A percentile compares a stretch with the other conserved stretches of the same genome.
These are phyloP conservation scores for Aspergillus quadricinctus DNA, from an alignment of 2,329 filamentous ascomycete species.

Conservation along the genomic window DNA sequence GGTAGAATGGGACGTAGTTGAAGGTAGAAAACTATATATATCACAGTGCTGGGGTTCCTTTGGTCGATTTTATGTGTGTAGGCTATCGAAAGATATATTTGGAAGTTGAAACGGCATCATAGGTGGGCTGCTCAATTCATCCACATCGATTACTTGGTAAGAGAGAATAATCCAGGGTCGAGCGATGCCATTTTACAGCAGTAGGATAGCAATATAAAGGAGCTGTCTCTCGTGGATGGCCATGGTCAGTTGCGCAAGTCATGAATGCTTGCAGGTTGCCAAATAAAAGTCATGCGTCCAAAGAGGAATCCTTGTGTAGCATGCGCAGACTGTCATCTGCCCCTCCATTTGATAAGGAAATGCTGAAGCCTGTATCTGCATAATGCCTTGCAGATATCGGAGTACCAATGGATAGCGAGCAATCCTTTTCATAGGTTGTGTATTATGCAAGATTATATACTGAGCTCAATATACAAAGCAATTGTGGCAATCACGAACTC, in stretches of 20 bases:
- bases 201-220: neutral
- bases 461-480: neutral
- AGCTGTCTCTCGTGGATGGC: neutral
- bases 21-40: neutral
- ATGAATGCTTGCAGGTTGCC: slow-evolving; percentile 1
- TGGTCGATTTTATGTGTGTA: neutral
- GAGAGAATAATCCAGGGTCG: neutral
- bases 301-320: slow-evolving; percentile 6
- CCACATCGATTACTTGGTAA: neutral
- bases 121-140: neutral
- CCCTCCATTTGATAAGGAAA: neutral
- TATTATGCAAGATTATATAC: neutral
- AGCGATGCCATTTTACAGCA: neutral
- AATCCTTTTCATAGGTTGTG: neutral
- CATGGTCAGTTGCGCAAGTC: slow-evolving; percentile 15
- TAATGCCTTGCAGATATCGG: neutral
- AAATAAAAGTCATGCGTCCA: slow-evolving; percentile 13
- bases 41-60: neutral
- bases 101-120: neutral
- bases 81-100: neutral
- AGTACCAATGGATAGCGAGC: neutral
- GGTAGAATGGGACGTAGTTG: neutral
- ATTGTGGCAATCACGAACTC: neutral
- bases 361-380: neutral
- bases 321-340: neutral